Conservation (phyloP, 1,284 basidiomycete genomes). For the Malassezia dermatis region DNA sequence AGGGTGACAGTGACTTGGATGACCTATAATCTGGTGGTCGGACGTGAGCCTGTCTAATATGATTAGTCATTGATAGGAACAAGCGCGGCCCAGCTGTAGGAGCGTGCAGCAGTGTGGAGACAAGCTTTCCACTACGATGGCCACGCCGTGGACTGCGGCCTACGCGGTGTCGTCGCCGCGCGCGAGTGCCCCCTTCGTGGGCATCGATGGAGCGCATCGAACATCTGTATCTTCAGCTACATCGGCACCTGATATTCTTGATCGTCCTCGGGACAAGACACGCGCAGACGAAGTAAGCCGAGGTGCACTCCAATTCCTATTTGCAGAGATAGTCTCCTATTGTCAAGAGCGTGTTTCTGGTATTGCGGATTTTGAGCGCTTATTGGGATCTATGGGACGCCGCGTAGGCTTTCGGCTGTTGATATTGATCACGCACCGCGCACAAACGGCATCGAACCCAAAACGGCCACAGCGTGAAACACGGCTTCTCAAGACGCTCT, state of each 20-base stretch:
- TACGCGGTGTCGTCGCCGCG: background rate
- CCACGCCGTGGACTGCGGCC: background rate
- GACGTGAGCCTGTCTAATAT: background rate
- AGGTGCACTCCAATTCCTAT: conserved; percentile 33
- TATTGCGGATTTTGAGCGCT: conserved; percentile 74
- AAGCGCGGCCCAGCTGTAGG: background rate
- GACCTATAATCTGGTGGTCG: conserved; percentile 20
- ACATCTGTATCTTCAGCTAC: background rate
- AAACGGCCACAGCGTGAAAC: conserved; percentile 41
- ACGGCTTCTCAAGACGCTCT: conserved; percentile 32
- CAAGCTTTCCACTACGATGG: background rate
- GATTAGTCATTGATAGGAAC: background rate
- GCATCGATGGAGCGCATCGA: background rate
- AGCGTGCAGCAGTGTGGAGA: background rate
- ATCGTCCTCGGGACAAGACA: conserved; percentile 36
- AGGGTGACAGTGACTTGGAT: conserved; percentile 38
- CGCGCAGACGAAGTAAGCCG: conserved; percentile 21
- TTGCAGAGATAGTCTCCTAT: conserved; percentile 53
- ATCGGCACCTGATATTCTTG: conserved; percentile 29
- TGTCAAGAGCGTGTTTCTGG: conserved; percentile 87
- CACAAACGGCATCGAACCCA: conserved; percentile 25
- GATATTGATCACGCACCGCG: conserved; percentile 25
- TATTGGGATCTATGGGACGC: conserved; percentile 32
- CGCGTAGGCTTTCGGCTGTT: conserved; percentile 31
- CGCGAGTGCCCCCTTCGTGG: background rate